Base-by-base conservation (phyloP, 805 yeast species). In the Wickerhamomyces queroliae region DNA sequence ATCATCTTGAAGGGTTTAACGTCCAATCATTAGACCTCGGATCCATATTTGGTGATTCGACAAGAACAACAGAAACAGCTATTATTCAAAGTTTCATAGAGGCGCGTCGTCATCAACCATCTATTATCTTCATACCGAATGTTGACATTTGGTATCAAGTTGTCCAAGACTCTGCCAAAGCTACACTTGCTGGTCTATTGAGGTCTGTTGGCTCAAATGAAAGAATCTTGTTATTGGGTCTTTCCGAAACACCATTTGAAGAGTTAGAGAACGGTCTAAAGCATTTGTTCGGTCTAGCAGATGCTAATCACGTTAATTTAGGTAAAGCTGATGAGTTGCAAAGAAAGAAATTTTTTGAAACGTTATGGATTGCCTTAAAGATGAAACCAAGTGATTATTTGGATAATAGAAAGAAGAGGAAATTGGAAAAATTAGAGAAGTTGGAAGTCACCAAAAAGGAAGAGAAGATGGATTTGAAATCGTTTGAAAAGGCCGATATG, bases 61-160 rank as follows among this genome's bases (percentile, higher is more conserved):
- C 88, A 0, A 67, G 86, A 50, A 76, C 95, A 0, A 80, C 91
- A 2, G 99, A 93, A 58, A 83, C 87, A 53, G 73, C 84, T 1
- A 71, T 89, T 17, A 85, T 91, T 22, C 96, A 87, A 55, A 72
- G 84, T 30, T 82, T 93, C 52, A 69, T 83, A 18, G 99, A 93
- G 61, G 93, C 95, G 6, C 76, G 85, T 47, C 76, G 95, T 54
- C 95, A 91, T 46, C 83, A 84, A 43, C 99, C 98, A 0, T 76
- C 95, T 8, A 81, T 93, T 13, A 64, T 93, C 2, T 83, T 76
- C 56, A 76, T 93, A 37, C 96, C 98, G 3, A 83, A 84, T 53
- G 64, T 88, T 37, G 88, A 88, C 42, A 73, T 80, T 9, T 88
- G 96, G 89, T 66, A 72, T 39, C 69, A 64, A 10, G 80, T 86